phyloP scores from a whole-genome alignment of 2,329 filamentous ascomycete genomes.

The Aspergillus tanneri region DNA sequence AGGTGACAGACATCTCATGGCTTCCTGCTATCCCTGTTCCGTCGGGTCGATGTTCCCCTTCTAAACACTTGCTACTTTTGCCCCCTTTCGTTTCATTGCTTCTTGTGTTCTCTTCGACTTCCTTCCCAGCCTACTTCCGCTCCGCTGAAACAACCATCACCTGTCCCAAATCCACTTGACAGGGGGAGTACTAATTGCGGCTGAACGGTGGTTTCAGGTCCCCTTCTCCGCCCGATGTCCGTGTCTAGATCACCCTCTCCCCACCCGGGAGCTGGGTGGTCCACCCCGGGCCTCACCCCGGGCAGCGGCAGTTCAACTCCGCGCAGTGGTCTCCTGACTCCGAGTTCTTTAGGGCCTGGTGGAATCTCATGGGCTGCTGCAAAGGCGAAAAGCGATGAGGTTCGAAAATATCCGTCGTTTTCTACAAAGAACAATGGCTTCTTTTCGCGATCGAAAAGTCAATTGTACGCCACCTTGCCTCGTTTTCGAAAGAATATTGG shows the following conservation, averaged over 20 bases:
- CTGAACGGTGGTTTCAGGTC: neutral
- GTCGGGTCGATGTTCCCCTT: neutral
- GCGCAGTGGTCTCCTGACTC: constrained; percentile 41
- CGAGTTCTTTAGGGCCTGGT: constrained; percentile 23
- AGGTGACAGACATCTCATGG: neutral
- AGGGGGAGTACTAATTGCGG: neutral
- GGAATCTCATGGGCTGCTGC: constrained; percentile 77
- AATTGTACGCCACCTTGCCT: constrained; percentile 75
- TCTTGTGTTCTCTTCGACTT: constrained; percentile 12
- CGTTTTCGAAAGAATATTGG: constrained; percentile 58
- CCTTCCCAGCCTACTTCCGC: neutral
- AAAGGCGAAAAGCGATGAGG: constrained; percentile 71
- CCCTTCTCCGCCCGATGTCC: constrained; percentile 63
- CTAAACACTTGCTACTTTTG: constrained; percentile 3
- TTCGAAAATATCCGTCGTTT: constrained; percentile 75
- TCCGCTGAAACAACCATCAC: neutral
- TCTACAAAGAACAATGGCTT: constrained; percentile 80
- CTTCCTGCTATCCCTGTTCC: constrained; percentile 4
- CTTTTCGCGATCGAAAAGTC: constrained; percentile 80
- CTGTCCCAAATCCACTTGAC: neutral
- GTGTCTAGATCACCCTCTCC: constrained; percentile 86
- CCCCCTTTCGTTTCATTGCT: constrained; percentile 3
- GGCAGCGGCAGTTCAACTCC: constrained; percentile 71
- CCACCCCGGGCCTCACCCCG: constrained; percentile 74
- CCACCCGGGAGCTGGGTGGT: constrained; percentile 80